These are phyloP conservation scores for Tetrahymena malaccensis DNA, from an alignment of 73 alveolate species.

Conservation along the genomic window DNA sequence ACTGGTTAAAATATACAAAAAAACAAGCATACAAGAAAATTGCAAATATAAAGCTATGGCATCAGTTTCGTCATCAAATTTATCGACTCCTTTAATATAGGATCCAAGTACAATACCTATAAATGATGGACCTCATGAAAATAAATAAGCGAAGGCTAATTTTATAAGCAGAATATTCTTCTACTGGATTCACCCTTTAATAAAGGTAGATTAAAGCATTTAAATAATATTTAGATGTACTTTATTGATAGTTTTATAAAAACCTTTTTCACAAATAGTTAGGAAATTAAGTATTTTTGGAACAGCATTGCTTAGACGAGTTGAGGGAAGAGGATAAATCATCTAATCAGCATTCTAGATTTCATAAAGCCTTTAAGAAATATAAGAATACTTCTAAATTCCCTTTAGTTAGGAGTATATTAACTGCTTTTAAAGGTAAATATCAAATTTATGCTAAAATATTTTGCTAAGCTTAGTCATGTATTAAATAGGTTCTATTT, in stretches of 20 bases:
- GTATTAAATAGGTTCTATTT: background rate
- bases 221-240: too few relatives aligned
- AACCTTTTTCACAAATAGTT: background rate
- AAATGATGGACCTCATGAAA: background rate
- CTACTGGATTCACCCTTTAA: background rate
- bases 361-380: background rate
- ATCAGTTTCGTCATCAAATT: background rate
- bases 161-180: background rate
- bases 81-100: background rate
- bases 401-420: background rate
- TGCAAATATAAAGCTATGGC: background rate
- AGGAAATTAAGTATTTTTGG: background rate
- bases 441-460: background rate
- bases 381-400: background rate
- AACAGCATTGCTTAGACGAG: background rate
- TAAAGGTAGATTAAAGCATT: background rate
- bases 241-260: background rate
- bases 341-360: background rate
- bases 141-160: background rate
- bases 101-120: background rate
- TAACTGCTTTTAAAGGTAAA: background rate
- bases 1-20: background rate
- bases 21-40: background rate
- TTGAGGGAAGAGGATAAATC: background rate
- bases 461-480: background rate